Base-by-base conservation (phyloP, 148 eudicot genomes). In the Persicaria maculosa region DNA sequence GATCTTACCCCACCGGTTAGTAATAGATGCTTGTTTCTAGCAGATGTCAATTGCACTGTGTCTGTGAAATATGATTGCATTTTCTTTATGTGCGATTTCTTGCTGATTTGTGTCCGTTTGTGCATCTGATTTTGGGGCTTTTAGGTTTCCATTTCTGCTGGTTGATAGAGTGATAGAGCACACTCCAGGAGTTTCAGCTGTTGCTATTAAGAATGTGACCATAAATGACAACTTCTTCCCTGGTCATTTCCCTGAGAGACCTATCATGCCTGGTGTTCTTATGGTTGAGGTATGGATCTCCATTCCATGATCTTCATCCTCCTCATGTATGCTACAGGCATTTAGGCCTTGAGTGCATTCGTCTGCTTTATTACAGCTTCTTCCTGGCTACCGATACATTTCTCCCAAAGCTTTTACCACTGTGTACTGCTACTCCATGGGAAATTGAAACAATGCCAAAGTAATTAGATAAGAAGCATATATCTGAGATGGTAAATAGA, bases 241-340 rank as follows among this genome's bases (percentile, higher is more conserved):
- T 72, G 97, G 97, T 1, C 98, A 95, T 88, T 95, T 95, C 77
- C 98, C 98, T 9, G 93, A 95, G 79, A 92, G 98, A 85, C 98
- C 98, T 52, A 95, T 95, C 16, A 95, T 95, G 97, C 97, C 98
- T 59, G 98, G 98, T 82, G 98, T 95, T 73, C 98, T 95, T 80
- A 92, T 92, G 97, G 89, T 95, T 79, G 97, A 95, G 98, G 98
- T 95, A 82, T 72, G 12, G 48, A 57, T 22, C 62, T 36, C 40
- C 4, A 36, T 25, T 62, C 1, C 7, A 62, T 62, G 44, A 22
- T 9, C 7, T 57, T 4, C 44, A 31, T 31, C 40, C 40, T 31
- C 40, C 3, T 31, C 40, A 31, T 31, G 40, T 31, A 31, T 31
- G 40, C 40, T 31, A 31, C 40, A 31, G 40, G 40, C 40, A 0